Evolutionary conservation across 768 basidiomycete genomes (phyloP), one percentile per base, ranked within the genome.

Genomic region (Inosperma sp.): DNA sequence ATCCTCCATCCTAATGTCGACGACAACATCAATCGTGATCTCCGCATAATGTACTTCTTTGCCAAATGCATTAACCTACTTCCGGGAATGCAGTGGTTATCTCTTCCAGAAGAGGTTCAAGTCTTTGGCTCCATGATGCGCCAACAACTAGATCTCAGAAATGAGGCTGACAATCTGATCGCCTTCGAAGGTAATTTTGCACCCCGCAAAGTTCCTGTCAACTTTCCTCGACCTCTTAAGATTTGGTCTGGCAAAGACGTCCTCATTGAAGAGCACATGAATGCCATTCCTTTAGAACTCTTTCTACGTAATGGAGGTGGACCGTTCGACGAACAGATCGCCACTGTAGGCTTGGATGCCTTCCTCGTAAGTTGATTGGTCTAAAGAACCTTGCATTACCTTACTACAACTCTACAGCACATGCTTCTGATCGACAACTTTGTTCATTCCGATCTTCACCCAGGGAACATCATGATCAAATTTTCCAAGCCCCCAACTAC

Each of bases 381-480:
- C 40, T 12, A 22, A 41, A 19, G 8, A 44, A 29, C 36, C 14
- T 46, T 41, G 34, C 12, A 33, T 45, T 25, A 17, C 26, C 55
- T 47, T 42, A 53, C 29, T 48, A 25, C 29, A 14, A 59, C 9
- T 27, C 17, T 26, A 2, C 35, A 97, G 92, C 93, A 97, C 70
- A 99, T 99, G 96, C 81, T 99, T 16, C 74, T 99, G 1, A 74
- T 99, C 37, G 96, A 99, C 68, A 98, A 99, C 68, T 99, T 96
- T 68, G 93, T 95, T 8, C 96, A 98, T 65, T 77, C 88, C 3
- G 90, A 92, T 63, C 79, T 92, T 17, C 90, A 91, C 65, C 88
- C 90, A 3, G 95, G 95, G 25, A 98, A 98, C 65, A 94, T 97
- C 68, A 89, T 96, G 85, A 82, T 99, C 73, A 96, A 95, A 65